Evolutionary conservation across 2,329 filamentous ascomycete genomes (phyloP).

Genomic region (Aspergillus quadrilineatus): DNA sequence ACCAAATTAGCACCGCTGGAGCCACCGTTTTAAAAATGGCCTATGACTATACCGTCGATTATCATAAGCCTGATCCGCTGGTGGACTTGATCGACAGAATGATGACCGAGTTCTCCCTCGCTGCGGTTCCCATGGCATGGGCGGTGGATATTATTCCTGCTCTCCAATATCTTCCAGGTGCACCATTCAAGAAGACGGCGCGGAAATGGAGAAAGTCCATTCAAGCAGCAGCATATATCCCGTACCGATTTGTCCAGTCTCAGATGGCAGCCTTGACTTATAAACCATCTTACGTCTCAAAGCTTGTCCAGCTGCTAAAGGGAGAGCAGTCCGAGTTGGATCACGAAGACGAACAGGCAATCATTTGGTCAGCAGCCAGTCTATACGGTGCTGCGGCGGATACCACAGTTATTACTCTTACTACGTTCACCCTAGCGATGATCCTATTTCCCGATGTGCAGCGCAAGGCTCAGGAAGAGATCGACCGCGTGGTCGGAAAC

Average conservation of each 20-base stretch:
- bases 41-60: conserved; percentile 35
- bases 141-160: conserved; percentile 47
- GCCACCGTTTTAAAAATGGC: conserved; percentile 43
- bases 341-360: neutral
- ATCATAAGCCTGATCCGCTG: conserved; percentile 30
- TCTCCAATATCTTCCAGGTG: conserved; percentile 41
- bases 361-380: conserved; percentile 11
- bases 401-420: conserved; percentile 46
- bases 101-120: conserved; percentile 44
- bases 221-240: conserved; percentile 35
- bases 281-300: conserved; percentile 26
- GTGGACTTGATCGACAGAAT: conserved; percentile 43
- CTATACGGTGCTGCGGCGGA: neutral
- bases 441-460: conserved; percentile 53
- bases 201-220: conserved; percentile 34
- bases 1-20: conserved; percentile 32
- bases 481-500: conserved; percentile 41
- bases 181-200: conserved; percentile 45
- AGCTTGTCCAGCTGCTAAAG: neutral
- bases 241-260: conserved; percentile 46
- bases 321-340: neutral
- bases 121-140: conserved; percentile 45
- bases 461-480: conserved; percentile 49
- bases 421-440: conserved; percentile 53
- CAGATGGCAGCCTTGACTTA: conserved; percentile 36